Evolutionary conservation across 164 flowering plant species (phyloP).

Genomic region (Warburgia ugandensis): DNA sequence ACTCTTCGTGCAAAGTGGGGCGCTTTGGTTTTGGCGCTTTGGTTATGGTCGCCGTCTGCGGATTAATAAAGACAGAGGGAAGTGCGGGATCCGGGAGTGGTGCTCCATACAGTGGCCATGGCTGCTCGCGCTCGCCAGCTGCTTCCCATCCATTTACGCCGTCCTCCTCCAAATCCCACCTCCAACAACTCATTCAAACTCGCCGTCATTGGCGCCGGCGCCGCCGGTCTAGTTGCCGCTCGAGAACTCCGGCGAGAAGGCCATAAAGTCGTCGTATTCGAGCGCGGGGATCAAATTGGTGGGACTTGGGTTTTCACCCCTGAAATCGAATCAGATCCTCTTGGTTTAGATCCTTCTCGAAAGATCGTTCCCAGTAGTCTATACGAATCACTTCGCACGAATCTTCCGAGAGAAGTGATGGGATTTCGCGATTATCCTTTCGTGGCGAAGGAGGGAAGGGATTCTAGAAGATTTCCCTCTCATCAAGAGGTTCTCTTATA

Average conservation of each 20-base stretch:
- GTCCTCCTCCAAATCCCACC: too few relatives aligned
- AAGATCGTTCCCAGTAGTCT: constrained; percentile 53
- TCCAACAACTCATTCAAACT: constrained; percentile 17
- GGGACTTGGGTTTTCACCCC: constrained; percentile 76
- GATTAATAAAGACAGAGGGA: too few relatives aligned
- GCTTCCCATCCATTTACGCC: too few relatives aligned
- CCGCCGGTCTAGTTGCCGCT: constrained; percentile 70
- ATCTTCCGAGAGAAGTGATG: constrained; percentile 76
- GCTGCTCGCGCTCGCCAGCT: too few relatives aligned
- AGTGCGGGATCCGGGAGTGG: too few relatives aligned
- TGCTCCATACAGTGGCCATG: too few relatives aligned
- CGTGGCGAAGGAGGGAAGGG: constrained; percentile 29
- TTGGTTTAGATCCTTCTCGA: constrained; percentile 56
- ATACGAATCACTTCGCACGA: constrained; percentile 74
- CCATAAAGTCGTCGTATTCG: constrained; percentile 69
- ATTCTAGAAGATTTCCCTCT: constrained; percentile 60
- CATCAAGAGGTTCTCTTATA: constrained; percentile 64
- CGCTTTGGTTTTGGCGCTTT: too few relatives aligned
- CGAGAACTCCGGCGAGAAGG: constrained; percentile 71
- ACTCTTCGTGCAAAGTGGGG: too few relatives aligned
- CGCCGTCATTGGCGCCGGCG: constrained; percentile 89
- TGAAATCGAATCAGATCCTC: constrained; percentile 51
- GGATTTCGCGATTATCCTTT: constrained; percentile 72
- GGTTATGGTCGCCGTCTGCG: too few relatives aligned
- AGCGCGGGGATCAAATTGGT: constrained; percentile 38